Percentiles rank a stretch among this genome's conserved stretches.
These are phyloP conservation scores for Suaeda aralocaspica DNA, from an alignment of 148 eudicot genomes.

Conservation along the genomic window DNA sequence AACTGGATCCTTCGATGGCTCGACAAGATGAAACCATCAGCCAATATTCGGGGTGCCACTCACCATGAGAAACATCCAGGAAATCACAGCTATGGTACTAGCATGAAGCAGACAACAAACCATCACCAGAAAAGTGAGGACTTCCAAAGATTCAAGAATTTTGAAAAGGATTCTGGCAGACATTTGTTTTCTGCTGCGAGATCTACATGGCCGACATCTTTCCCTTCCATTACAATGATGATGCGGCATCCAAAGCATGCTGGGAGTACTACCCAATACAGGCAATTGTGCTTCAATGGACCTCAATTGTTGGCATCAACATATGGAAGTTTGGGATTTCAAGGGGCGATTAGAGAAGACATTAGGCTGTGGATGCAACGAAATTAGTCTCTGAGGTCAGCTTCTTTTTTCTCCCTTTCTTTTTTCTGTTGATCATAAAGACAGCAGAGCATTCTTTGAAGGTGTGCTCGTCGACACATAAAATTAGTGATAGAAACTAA, in stretches of 20 bases:
- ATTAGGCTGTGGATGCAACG: slow-evolving; percentile 61
- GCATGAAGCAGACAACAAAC: slow-evolving; percentile 30
- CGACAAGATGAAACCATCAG: slow-evolving; percentile 72
- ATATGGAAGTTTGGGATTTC: slow-evolving; percentile 26
- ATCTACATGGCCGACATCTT: slow-evolving; percentile 44
- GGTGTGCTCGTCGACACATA: neutral
- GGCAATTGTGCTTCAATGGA: slow-evolving; percentile 37
- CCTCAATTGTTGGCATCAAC: slow-evolving; percentile 28
- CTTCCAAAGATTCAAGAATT: slow-evolving; percentile 27
- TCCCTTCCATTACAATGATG: slow-evolving; percentile 53
- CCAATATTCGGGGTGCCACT: slow-evolving; percentile 52
- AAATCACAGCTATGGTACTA: slow-evolving; percentile 27
- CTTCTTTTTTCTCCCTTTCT: neutral
- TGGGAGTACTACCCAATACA: slow-evolving; percentile 46
- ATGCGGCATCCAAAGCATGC: slow-evolving; percentile 40
- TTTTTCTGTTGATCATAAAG: neutral
- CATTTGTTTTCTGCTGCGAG: slow-evolving; percentile 53
- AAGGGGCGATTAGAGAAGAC: slow-evolving; percentile 53
- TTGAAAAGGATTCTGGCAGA: slow-evolving; percentile 43
- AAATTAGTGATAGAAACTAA: neutral
- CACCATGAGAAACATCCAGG: slow-evolving; percentile 25
- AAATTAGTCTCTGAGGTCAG: slow-evolving; percentile 15
- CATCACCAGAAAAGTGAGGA: slow-evolving; percentile 34
- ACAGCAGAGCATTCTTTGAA: neutral
- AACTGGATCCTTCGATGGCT: slow-evolving; percentile 79